phyloP scores from a whole-genome alignment of 129 eudicot species.

The Deinandra increscens region DNA sequence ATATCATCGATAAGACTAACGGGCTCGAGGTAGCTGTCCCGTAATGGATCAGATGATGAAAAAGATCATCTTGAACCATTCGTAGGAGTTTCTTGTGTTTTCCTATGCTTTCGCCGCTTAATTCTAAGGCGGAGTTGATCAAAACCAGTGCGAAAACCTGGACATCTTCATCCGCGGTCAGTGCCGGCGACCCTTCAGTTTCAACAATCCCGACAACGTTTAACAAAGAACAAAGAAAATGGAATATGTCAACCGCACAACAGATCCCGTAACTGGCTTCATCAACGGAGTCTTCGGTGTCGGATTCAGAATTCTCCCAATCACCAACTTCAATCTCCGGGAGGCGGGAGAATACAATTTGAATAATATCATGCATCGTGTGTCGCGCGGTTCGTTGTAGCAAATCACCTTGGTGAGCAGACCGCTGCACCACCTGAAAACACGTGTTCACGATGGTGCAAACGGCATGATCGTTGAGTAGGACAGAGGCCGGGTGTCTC shows the following conservation, averaged over 20 bases:
- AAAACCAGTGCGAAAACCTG: slow-evolving; percentile 74
- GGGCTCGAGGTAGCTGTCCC: slow-evolving; percentile 56
- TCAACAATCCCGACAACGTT: slow-evolving; percentile 70
- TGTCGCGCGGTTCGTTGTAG: slow-evolving; percentile 60
- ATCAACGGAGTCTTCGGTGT: slow-evolving; percentile 52
- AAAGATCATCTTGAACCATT: slow-evolving; percentile 79
- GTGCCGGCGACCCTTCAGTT: slow-evolving; percentile 46
- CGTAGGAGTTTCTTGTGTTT: slow-evolving; percentile 71
- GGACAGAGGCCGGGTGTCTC: slow-evolving; percentile 56
- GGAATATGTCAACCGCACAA: slow-evolving; percentile 79
- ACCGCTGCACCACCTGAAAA: slow-evolving; percentile 81
- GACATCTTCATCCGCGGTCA: slow-evolving; percentile 63
- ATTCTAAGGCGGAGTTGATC: slow-evolving; percentile 69
- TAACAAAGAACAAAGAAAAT: slow-evolving; percentile 72
- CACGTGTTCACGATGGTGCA: slow-evolving; percentile 83
- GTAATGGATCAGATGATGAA: slow-evolving; percentile 81
- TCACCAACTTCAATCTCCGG: slow-evolving; percentile 65
- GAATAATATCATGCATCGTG: slow-evolving; percentile 80
- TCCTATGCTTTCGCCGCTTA: slow-evolving; percentile 68
- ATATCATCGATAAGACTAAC: slow-evolving; percentile 70
- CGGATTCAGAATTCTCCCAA: slow-evolving; percentile 73
- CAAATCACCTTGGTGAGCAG: slow-evolving; percentile 59
- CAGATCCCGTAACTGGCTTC: slow-evolving; percentile 63
- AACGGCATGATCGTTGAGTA: slow-evolving; percentile 61
- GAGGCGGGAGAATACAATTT: slow-evolving; percentile 54